A percentile compares a stretch with the other conserved stretches of the same genome.
Conservation (phyloP, 2,329 filamentous ascomycete species). For the Neobulgaria alba region DNA sequence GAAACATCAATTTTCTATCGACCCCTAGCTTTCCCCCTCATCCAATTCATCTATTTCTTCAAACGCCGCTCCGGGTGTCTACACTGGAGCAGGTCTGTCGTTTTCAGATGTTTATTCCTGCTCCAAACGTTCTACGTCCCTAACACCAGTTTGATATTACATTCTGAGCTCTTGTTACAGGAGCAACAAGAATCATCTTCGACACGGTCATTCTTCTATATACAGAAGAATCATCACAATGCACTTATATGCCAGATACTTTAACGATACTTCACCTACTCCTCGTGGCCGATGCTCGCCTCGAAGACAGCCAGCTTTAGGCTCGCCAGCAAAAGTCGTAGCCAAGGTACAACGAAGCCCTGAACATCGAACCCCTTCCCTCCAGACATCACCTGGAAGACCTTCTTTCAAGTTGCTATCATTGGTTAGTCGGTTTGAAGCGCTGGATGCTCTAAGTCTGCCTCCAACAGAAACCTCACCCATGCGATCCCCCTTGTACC, state of each 20-base stretch:
- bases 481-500: neutral
- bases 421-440: conserved; percentile 25
- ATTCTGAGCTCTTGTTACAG: too few relatives aligned
- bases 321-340: neutral
- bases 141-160: too few relatives aligned
- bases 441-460: conserved; percentile 20
- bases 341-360: neutral
- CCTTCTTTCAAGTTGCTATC: conserved; percentile 14
- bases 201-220: too few relatives aligned
- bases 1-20: too few relatives aligned
- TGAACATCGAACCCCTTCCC: neutral
- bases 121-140: too few relatives aligned
- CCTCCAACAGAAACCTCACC: conserved; percentile 2
- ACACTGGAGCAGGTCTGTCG: neutral
- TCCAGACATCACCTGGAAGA: neutral
- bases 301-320: neutral
- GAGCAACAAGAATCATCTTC: too few relatives aligned
- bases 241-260: neutral
- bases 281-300: neutral
- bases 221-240: neutral
- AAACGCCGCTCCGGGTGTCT: neutral
- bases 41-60: neutral
- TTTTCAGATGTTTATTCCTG: too few relatives aligned
- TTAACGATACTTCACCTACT: neutral
- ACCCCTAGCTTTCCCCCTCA: too few relatives aligned